Conservation (phyloP, 1,284 basidiomycete species). For the Microbotryum violaceum region DNA sequence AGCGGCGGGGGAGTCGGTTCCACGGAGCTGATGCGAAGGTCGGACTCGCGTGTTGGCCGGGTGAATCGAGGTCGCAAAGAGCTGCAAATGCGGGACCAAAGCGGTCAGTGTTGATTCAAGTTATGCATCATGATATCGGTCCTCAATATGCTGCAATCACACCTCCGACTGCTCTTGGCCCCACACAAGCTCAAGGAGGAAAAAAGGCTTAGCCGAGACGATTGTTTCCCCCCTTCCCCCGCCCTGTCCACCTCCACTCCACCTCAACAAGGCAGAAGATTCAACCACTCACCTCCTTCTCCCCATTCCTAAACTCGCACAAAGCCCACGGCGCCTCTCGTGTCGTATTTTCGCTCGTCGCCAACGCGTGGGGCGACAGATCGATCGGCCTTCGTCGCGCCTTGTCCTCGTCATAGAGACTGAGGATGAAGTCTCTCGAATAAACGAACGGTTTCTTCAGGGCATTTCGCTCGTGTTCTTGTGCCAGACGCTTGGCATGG, state of each 20-base stretch:
- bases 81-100: not conserved
- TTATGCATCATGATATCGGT: no score
- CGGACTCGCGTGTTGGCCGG: conserved; percentile 18
- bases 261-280: no score
- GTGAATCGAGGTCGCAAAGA: conserved; percentile 27
- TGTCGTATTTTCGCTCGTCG: conserved; percentile 4
- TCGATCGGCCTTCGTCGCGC: conserved; percentile 26
- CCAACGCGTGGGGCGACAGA: conserved; percentile 23
- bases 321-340: conserved; percentile 27
- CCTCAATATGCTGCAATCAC: no score
- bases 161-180: no score
- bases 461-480: not conserved
- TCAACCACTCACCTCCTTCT: conserved; percentile 26
- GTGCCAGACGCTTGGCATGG: not conserved
- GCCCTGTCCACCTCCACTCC: no score
- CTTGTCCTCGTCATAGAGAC: conserved; percentile 32
- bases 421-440: conserved; percentile 29
- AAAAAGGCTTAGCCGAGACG: no score
- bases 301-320: conserved; percentile 28
- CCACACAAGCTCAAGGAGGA: no score
- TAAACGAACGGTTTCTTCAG: conserved; percentile 27
- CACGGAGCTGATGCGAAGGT: conserved; percentile 15
- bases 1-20: conserved; percentile 3
- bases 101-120: not conserved
- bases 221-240: no score